A percentile compares a stretch with the other conserved stretches of the same genome.
Evolutionary conservation across 805 yeast species (phyloP).

Genomic region (Yamadazyma paraphyllophila): DNA sequence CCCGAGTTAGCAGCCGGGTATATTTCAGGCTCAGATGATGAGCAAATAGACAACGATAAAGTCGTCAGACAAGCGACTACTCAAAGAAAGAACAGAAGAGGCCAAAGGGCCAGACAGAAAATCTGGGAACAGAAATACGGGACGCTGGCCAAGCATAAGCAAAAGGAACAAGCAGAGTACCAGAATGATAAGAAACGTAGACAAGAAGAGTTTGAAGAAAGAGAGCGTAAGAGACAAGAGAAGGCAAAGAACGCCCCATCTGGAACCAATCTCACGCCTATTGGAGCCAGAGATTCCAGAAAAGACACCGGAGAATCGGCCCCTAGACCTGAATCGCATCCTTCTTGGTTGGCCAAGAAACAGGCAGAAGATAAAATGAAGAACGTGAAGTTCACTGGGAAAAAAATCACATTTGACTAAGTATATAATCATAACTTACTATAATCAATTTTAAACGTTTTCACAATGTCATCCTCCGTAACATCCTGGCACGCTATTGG

Average conservation of each 20-base stretch:
- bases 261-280: conserved; percentile 39
- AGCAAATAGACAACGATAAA: conserved; percentile 43
- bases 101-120: conserved; percentile 94
- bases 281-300: conserved; percentile 31
- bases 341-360: conserved; percentile 97
- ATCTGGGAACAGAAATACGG: conserved; percentile 96
- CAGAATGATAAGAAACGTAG: conserved; percentile 56
- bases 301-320: conserved; percentile 12
- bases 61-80: conserved; percentile 52
- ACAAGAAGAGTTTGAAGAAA: conserved; percentile 67
- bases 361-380: conserved; percentile 63
- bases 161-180: conserved; percentile 56
- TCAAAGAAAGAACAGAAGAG: conserved; percentile 83
- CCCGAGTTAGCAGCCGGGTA: conserved; percentile 82
- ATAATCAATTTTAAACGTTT: conserved; percentile 27
- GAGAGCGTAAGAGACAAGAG: conserved; percentile 64
- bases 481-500: conserved; percentile 46
- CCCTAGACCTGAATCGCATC: conserved; percentile 56
- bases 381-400: conserved; percentile 74
- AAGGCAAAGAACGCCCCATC: conserved; percentile 43
- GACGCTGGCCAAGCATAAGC: conserved; percentile 74
- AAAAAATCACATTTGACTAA: conserved; percentile 73
- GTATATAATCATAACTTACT: conserved; percentile 15
- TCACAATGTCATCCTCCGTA: conserved; percentile 25
- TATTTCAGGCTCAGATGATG: conserved; percentile 74